Percentiles rank a stretch among this genome's conserved stretches.
These are phyloP conservation scores for Batrachochytrium dendrobatidis DNA, from an alignment of 371 early-diverging fungal species.

Conservation along the genomic window DNA sequence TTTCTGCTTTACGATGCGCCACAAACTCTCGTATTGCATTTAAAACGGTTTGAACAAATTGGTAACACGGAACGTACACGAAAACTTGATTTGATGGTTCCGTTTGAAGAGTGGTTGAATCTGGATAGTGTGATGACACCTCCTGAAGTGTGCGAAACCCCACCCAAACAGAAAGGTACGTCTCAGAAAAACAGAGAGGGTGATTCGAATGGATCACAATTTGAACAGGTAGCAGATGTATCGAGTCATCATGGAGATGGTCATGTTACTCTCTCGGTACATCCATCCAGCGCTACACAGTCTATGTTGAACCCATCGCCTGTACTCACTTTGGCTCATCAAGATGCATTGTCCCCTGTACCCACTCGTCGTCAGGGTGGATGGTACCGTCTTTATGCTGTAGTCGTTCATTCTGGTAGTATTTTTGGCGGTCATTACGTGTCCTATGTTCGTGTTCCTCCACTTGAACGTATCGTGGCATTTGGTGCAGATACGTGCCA, in stretches of 20 bases:
- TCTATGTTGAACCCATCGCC: too few relatives aligned
- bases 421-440: conserved; percentile 37
- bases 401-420: conserved; percentile 34
- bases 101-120: conserved; percentile 29
- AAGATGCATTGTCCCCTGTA: too few relatives aligned
- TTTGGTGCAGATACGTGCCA: not conserved
- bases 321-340: too few relatives aligned
- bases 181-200: not conserved
- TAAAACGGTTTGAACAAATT: conserved; percentile 34
- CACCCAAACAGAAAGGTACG: not conserved
- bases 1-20: conserved; percentile 29
- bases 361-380: not conserved
- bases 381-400: conserved; percentile 29
- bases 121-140: conserved; percentile 25
- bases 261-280: too few relatives aligned
- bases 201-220: conserved; percentile 1
- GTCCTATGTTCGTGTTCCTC: conserved; percentile 24
- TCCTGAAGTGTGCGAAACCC: conserved; percentile 11
- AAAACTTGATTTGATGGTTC: conserved; percentile 30
- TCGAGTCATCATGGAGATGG: too few relatives aligned
- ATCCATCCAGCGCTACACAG: too few relatives aligned
- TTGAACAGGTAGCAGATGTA: too few relatives aligned
- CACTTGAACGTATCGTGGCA: not conserved
- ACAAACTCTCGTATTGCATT: conserved; percentile 31
- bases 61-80: conserved; percentile 18